phyloP scores from a whole-genome alignment of 306 rosid genomes.

The Echinosophora koreensis region DNA sequence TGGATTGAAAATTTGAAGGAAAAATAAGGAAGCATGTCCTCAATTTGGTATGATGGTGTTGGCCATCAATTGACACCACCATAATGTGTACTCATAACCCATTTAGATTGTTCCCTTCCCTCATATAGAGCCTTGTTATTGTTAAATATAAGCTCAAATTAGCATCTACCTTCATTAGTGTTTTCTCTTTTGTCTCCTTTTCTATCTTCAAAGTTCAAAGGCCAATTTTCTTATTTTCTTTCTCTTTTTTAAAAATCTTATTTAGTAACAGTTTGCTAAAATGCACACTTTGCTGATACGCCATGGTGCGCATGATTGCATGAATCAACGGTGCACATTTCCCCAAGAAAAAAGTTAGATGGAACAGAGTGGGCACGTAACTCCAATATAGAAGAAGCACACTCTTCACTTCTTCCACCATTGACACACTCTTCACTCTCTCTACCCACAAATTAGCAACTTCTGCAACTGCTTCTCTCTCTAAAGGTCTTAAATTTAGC shows the following conservation, averaged over 20 bases:
- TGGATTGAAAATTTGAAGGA: slow-evolving; percentile 59
- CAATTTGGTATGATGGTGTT: slow-evolving; percentile 78
- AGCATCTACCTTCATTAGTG: too few relatives aligned
- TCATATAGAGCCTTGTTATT: not conserved
- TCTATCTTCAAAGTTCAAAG: too few relatives aligned
- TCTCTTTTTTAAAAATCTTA: too few relatives aligned
- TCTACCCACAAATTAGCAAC: not conserved
- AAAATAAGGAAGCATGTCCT: slow-evolving; percentile 76
- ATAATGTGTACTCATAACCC: slow-evolving; percentile 71
- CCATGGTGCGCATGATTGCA: too few relatives aligned
- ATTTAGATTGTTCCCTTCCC: slow-evolving; percentile 34
- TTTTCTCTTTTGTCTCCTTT: too few relatives aligned
- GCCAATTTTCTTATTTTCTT: too few relatives aligned
- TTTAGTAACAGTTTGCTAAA: too few relatives aligned
- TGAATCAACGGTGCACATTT: too few relatives aligned
- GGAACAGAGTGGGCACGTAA: slow-evolving; percentile 9
- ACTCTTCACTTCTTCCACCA: slow-evolving; percentile 34
- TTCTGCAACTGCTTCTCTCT: slow-evolving; percentile 1
- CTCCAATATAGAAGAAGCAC: slow-evolving; percentile 42
- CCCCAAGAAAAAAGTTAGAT: too few relatives aligned
- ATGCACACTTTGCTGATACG: too few relatives aligned
- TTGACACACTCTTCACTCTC: slow-evolving; percentile 38
- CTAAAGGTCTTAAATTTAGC: slow-evolving; percentile 49
- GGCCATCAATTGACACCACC: slow-evolving; percentile 83
- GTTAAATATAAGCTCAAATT: slow-evolving; percentile 42